phyloP scores from a whole-genome alignment of 495 filamentous ascomycete species.

The Physcia stellaris region DNA sequence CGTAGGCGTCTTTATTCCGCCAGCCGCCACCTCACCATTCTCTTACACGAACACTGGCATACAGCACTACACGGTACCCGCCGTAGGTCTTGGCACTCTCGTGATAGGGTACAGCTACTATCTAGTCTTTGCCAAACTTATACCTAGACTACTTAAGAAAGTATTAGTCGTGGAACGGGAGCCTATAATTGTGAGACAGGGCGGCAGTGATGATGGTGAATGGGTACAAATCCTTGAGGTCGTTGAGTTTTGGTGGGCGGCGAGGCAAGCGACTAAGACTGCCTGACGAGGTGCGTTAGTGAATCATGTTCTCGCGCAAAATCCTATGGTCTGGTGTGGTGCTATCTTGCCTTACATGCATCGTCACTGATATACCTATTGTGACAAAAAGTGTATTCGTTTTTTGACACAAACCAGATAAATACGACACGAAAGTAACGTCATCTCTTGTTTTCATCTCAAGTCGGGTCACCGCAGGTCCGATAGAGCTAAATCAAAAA shows the following conservation, averaged over 20 bases:
- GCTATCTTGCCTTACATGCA: no score
- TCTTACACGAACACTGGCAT: neutral
- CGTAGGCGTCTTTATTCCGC: slow-evolving; percentile 13
- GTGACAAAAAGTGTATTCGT: no score
- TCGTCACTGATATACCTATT: no score
- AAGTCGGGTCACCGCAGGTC: no score
- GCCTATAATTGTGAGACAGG: slow-evolving; percentile 10
- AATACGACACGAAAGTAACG: no score
- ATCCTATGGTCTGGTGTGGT: no score
- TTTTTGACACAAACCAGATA: no score
- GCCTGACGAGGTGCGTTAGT: no score
- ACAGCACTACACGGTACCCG: slow-evolving; percentile 18
- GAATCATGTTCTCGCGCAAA: no score
- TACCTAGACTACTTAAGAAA: slow-evolving; percentile 6
- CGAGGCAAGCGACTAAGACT: no score
- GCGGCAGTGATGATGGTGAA: slow-evolving; percentile 7
- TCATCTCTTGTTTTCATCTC: no score
- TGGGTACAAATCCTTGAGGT: slow-evolving; percentile 11
- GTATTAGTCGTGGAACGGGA: slow-evolving; percentile 9
- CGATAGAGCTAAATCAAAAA: no score
- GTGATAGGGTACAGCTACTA: slow-evolving; percentile 11
- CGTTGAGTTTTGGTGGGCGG: slow-evolving; percentile 11
- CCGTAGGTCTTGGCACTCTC: slow-evolving; percentile 6
- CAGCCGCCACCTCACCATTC: slow-evolving; percentile 1
- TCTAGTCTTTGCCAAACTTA: slow-evolving; percentile 6